These are phyloP conservation scores for Candolleomyces efflorescens DNA, from an alignment of 768 basidiomycete species.

Conservation along the genomic window DNA sequence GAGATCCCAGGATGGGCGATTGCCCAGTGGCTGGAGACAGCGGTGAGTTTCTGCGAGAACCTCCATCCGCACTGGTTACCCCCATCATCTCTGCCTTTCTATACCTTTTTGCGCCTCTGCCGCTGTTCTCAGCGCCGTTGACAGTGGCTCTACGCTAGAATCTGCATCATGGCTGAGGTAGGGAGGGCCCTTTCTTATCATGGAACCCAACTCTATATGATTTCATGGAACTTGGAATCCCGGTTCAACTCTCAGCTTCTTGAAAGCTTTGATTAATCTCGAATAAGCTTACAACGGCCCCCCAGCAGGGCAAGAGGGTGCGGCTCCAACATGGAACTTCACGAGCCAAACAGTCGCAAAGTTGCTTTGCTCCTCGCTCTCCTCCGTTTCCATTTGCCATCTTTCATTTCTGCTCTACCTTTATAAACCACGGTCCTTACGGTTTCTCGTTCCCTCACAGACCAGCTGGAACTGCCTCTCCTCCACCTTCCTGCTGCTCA, in stretches of 20 bases:
- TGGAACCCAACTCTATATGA: not conserved
- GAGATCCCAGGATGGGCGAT: not conserved
- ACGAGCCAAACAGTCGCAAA: slow-evolving; percentile 1
- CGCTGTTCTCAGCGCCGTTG: not conserved
- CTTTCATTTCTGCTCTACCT: not conserved
- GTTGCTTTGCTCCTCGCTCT: not conserved
- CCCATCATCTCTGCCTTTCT: too few relatives aligned
- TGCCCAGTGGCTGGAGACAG: not conserved
- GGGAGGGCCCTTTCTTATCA: not conserved
- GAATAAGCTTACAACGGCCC: not conserved
- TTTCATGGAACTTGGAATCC: not conserved
- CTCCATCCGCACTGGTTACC: not conserved
- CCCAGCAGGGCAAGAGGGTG: not conserved
- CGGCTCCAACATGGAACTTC: not conserved
- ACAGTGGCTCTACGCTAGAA: not conserved
- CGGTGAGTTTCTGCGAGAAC: not conserved
- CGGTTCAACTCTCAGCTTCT: not conserved
- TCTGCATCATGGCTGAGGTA: not conserved
- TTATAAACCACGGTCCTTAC: not conserved
- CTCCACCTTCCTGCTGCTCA: not conserved
- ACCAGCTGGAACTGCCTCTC: slow-evolving; percentile 2
- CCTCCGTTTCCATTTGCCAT: not conserved
- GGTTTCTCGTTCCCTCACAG: not conserved
- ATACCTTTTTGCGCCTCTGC: not conserved
- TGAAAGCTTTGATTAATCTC: not conserved